Evolutionary conservation across 139 green algal species (phyloP), one percentile per base, ranked within the genome.

Genomic region (Nannochloris sp.): DNA sequence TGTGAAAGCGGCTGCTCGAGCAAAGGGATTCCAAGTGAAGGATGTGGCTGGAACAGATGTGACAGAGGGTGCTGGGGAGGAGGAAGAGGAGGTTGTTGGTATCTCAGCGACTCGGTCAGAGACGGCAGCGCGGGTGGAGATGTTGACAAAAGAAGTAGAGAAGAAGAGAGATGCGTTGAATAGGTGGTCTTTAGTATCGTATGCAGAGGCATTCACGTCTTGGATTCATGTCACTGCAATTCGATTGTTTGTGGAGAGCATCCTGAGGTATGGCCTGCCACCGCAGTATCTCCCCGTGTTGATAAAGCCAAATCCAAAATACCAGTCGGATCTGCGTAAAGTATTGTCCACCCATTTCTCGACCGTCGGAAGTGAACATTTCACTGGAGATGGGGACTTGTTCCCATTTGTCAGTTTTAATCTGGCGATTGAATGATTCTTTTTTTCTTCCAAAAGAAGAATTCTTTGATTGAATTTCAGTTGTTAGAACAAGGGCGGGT

Each of bases 251-350:
- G 87, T 94, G 44, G 93, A 99, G 76, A 91, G 79, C 77, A 95
- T 98, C 44, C 72, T 99, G 68, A 81, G 93, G 5, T 99, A 98
- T 70, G 93, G 93, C 15, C 81, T 99, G 61, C 93, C 93, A 11
- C 93, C 93, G 3, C 74, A 82, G 36, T 89, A 90, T 60, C 73
- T 90, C 49, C 79, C 83, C 0, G 85, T 76, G 2, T 64, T 96
- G 2, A 78, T 96, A 44, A 76, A 84, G 66, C 88, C 90, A 11
- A 68, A 75, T 23, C 64, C 75, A 3, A 93, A 90, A 73, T 37
- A 57, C 44, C 74, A 83, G 36, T 67, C 40, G 9, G 80, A 78
- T 56, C 66, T 96, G 62, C 64, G 87, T 9, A 79, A 80, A 31
- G 66, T 76, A 19, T 73, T 95, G 51, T 72, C 79, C 1, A 29